Conservation (phyloP, 176 grass and related monocot genomes). For the Aegilops tauschii region DNA sequence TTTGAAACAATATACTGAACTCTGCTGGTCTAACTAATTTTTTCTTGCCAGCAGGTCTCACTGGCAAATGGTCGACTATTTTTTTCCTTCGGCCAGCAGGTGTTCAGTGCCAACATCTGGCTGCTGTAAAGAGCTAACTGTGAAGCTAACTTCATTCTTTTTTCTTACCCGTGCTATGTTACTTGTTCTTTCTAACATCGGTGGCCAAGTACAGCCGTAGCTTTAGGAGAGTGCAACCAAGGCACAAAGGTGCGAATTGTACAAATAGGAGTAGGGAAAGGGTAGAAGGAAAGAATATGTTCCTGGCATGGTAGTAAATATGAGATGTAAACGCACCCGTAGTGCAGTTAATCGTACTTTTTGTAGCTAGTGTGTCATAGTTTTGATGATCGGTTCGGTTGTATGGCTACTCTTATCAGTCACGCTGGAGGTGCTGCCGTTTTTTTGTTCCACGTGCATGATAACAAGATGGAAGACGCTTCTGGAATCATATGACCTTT, state of each 20-base stretch:
- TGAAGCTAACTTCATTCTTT: slow-evolving; percentile 51
- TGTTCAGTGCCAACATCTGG: slow-evolving; percentile 29
- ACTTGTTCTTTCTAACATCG: slow-evolving; percentile 48
- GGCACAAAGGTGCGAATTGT: slow-evolving; percentile 24
- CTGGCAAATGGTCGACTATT: slow-evolving; percentile 19
- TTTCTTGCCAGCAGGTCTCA: slow-evolving; percentile 32
- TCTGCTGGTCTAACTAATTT: neutral
- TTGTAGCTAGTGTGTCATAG: slow-evolving; percentile 6
- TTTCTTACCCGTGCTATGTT: slow-evolving; percentile 20
- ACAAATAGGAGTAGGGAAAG: slow-evolving; percentile 32
- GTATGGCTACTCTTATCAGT: neutral
- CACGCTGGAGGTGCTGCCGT: neutral
- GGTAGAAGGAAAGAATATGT: slow-evolving; percentile 17
- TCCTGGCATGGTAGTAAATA: neutral
- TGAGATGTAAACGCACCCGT: slow-evolving; percentile 5
- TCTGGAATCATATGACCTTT: neutral
- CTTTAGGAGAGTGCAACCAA: slow-evolving; percentile 4
- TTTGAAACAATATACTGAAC: neutral
- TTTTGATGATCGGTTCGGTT: neutral
- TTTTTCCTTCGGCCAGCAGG: slow-evolving; percentile 28
- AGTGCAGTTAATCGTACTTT: slow-evolving; percentile 11
- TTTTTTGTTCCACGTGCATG: neutral
- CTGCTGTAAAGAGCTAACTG: slow-evolving; percentile 47
- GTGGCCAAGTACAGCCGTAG: slow-evolving; percentile 40
- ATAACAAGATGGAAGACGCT: neutral